Base-by-base conservation (phyloP, 140 eudicot genomes). In the Bidens hawaiensis region DNA sequence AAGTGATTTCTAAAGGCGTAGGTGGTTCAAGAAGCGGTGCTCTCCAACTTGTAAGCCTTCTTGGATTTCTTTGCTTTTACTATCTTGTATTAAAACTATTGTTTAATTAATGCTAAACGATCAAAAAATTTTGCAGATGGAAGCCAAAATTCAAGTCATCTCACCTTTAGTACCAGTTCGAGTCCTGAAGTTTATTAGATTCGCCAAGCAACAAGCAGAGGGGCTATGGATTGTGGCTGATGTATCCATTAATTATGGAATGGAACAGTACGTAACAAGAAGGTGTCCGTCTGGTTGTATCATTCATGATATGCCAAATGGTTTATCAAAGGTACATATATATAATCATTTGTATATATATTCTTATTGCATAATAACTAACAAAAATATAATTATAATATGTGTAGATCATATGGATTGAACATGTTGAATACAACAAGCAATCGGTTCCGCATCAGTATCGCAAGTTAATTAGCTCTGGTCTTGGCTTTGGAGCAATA, bases 221-320 rank as follows among this genome's bases (percentile, higher is more conserved):
- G 81, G 83, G 25, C 24, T 78, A 28, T 89, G 97, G 97, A 82
- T 68, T 27, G 88, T 89, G 53, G 97, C 80, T 52, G 95, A 85
- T 21, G 75, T 89, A 48, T 89, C 97, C 54, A 59, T 85, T 6
- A 81, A 82, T 19, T 33, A 61, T 27, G 40, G 65, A 3, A 66
- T 60, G 15, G 87, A 84, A 22, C 73, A 68, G 22, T 21, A 40
- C 18, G 46, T 67, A 36, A 80, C 82, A 27, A 67, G 88, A 74
- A 82, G 88, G 78, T 79, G 75, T 40, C 95, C 97, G 47, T 89
- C 95, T 6, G 97, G 95, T 12, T 89, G 82, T 62, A 26, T 89
- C 11, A 50, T 89, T 34, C 90, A 82, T 60, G 95, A 85, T 73
- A 53, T 85, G 78, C 67, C 78, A 9, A 82, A 80, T 68, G 86